phyloP scores from a whole-genome alignment of 2,329 filamentous ascomycete genomes.

The Phyllachora maydis region DNA sequence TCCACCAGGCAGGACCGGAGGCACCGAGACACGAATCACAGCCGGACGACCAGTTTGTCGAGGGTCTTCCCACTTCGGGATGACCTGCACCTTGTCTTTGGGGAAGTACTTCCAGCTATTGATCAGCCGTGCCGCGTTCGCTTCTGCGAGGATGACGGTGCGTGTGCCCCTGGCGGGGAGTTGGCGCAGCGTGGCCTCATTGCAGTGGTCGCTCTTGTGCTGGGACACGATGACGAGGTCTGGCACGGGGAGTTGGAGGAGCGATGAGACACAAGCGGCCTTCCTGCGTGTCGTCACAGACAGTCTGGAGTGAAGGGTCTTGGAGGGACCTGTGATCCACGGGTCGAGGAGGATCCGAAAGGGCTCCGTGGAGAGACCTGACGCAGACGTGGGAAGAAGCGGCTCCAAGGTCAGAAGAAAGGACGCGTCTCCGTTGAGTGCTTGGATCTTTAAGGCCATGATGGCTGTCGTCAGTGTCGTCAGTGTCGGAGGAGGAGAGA shows the following conservation, averaged over 20 bases:
- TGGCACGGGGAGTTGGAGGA: conserved; percentile 17
- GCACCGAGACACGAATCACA: conserved; percentile 26
- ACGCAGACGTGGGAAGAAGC: conserved; percentile 17
- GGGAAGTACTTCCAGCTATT: conserved; percentile 49
- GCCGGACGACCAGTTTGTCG: conserved; percentile 11
- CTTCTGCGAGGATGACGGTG: conserved; percentile 45
- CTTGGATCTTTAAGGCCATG: conserved; percentile 44
- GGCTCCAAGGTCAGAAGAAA: conserved; percentile 44
- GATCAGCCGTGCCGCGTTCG: conserved; percentile 42
- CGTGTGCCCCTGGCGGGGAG: conserved; percentile 29
- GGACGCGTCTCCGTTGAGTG: conserved; percentile 42
- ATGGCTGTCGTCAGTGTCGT: conserved; percentile 1
- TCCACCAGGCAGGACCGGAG: conserved; percentile 27
- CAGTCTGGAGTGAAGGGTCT: conserved; percentile 38
- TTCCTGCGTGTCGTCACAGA: conserved; percentile 34
- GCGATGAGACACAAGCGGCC: conserved; percentile 32
- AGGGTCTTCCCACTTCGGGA: conserved; percentile 24
- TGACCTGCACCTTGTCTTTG: conserved; percentile 19
- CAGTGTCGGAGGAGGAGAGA: no score
- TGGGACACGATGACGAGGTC: conserved; percentile 25
- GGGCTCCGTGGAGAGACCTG: conserved; percentile 18
- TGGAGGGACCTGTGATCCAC: conserved; percentile 41
- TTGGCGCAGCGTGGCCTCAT: conserved; percentile 45
- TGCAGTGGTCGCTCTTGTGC: conserved; percentile 42
- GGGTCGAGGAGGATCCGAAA: conserved; percentile 55